Base-by-base conservation (phyloP, 345 rosid genomes). In the Eucalyptus sp. region DNA sequence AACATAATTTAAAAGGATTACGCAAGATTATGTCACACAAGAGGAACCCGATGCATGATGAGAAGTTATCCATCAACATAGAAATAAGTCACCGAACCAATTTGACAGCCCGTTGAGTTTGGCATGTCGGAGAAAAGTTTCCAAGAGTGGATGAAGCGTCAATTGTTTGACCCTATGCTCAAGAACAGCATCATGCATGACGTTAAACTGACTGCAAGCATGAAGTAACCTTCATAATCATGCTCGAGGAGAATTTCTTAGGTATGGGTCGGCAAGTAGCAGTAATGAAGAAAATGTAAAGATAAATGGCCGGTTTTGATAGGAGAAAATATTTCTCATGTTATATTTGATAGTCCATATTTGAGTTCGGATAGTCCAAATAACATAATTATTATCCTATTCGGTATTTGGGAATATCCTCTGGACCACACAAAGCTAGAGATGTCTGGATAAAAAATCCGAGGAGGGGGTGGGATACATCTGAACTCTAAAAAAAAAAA, bases 261-360 rank as follows among this genome's bases (percentile, higher is more conserved):
- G 22, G 83, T 10, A 37, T 37, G 8, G 48, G 27, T 76, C 27
- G 27, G 83, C 14, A 37, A 2, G 48, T 76, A 76, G 3, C 83
- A 18, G 14, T 18, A 76, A 76, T 20, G 15, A 76, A 71, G 83
- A 71, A 71, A 71, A 20, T 71, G 46, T 43, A 71, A 71, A 37
- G 46, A 71, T 11, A 71, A 37, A 71, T 10, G 4, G 83, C 1
- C 7, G 41, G 9, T 64, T 64, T 7, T 7, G 17, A 27, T 17
- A 62, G 7, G 71, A 17, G 44, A 68, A 18, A 2, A 37, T 12
- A 37, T 18, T 13, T 71, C 46, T 10, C 80, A 2, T 20, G 13
- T 3, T 27, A 1, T 0, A 1, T 10, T 24, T 2, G 62, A 25
- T 9, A 56, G 29, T 56, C 29, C 11, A 25, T 0, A 56, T 56